Evolutionary conservation across 768 basidiomycete genomes (phyloP), one percentile per base, ranked within the genome.

Genomic region (Leccinum uliginosum): DNA sequence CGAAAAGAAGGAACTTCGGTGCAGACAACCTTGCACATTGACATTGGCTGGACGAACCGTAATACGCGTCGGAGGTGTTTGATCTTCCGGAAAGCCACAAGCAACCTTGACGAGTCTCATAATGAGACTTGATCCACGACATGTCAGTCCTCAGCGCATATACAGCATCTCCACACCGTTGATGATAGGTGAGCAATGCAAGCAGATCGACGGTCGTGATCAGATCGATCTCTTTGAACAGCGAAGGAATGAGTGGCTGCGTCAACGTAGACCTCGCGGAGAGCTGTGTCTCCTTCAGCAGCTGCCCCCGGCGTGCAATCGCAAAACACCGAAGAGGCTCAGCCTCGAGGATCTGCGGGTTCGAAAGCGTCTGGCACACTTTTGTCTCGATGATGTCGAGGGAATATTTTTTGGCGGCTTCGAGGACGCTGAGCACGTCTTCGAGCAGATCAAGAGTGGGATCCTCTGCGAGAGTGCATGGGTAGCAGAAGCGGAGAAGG

Each of bases 401-500:
- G 40, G 40, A 43, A 21, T 43, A 43, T 43, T 43, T 43, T 43
- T 43, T 43, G 40, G 40, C 40, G 3, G 40, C 40, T 43, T 43
- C 40, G 40, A 43, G 40, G 40, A 43, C 19, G 19, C 11, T 43
- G 40, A 43, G 17, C 19, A 43, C 40, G 40, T 43, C 40, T 21
- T 43, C 40, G 40, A 43, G 19, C 8, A 43, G 0, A 9, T 19
- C 9, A 9, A 19, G 40, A 4, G n/a, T 12, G 4, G 43, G 43
- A 15, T 44, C 43, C 6, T 44, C 43, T 7, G 43, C 43, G 10
- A 44, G n/a, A 24, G 45, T 46, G 6, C 45, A 46, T 8, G 45
- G 45, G 23, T 67, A 69, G 30, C 65, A 71, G 40, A 69, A 63
- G 19, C 65, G 57, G 26, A 70, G 57, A 15, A 46, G 45, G 11